Base-by-base conservation (phyloP, 306 rosid genomes). In the Prunus mira region DNA sequence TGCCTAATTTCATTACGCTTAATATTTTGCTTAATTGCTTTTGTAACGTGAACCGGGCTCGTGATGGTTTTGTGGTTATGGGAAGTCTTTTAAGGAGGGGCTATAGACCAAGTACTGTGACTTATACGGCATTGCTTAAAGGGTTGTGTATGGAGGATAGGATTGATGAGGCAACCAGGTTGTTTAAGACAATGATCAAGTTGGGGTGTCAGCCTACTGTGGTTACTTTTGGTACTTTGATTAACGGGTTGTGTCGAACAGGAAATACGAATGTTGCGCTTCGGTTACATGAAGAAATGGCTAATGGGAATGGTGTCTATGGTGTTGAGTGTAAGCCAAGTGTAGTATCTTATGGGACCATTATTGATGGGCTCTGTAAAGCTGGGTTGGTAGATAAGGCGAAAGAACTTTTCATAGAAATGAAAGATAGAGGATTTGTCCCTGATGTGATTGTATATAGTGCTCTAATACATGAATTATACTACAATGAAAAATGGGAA, bases 281-380 rank as follows among this genome's bases (percentile, higher is more conserved):
- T 38, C 72, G 71, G 79, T 69, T 86, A 43, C 87, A 81, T 57
- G 82, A 84, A 9, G 84, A 84, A 78, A 77, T 86, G 88, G 47
- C 78, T 12, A 68, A 55, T 19, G 62, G 78, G 68, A 82, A 65
- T 15, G 82, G 47, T 49, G 70, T 55, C n/a, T 45, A 49, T 60
- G 81, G 78, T 50, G 49, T 77, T 62, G 46, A 12, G 22, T 81
- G 84, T 74, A 56, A 81, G 76, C 86, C 88, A 3, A 66, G 52
- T 82, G 52, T 71, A 18, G 66, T 81, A 12, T 19, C 41, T 38
- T 88, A 81, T 71, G 81, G 58, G 43, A 38, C 73, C 19, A 67
- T 86, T 25, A 88, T 88, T 67, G 82, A 81, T 67, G 80, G 87
- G 54, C 88, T 88, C 3, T 88, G 89, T 78, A 83, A 88, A 51